phyloP scores from a whole-genome alignment of 345 rosid genomes.

The Eucalyptus cloeziana region DNA sequence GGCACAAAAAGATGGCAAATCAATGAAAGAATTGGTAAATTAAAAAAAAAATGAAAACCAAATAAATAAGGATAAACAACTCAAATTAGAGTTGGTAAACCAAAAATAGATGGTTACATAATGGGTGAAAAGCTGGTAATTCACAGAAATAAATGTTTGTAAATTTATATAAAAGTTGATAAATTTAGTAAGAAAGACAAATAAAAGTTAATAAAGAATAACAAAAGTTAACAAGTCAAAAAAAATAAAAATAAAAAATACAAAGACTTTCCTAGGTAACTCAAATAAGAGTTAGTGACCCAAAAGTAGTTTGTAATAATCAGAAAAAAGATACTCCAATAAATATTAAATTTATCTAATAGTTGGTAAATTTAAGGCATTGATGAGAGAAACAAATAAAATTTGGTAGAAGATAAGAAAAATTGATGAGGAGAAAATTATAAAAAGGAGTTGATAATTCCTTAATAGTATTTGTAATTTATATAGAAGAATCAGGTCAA shows the following conservation, averaged over 20 bases:
- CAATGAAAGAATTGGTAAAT: not conserved
- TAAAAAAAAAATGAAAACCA: not conserved
- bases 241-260: no score
- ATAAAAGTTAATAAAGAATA: no score
- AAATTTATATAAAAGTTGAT: not conserved
- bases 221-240: no score
- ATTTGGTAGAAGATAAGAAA: not conserved
- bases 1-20: not conserved
- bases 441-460: not conserved
- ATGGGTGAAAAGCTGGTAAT: not conserved
- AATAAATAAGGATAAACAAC: not conserved
- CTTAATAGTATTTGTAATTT: not conserved
- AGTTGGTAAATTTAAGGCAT: not conserved
- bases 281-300: not conserved
- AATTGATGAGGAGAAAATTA: not conserved
- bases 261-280: not conserved
- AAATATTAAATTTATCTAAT: not conserved
- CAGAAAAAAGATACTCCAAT: not conserved
- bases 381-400: not conserved
- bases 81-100: not conserved
- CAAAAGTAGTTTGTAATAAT: not conserved
- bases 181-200: not conserved
- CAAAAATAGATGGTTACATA: not conserved
- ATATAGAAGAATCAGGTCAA: not conserved
- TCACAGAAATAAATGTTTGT: not conserved